Conservation (phyloP, 345 rosid species). For the Balakata baccata region DNA sequence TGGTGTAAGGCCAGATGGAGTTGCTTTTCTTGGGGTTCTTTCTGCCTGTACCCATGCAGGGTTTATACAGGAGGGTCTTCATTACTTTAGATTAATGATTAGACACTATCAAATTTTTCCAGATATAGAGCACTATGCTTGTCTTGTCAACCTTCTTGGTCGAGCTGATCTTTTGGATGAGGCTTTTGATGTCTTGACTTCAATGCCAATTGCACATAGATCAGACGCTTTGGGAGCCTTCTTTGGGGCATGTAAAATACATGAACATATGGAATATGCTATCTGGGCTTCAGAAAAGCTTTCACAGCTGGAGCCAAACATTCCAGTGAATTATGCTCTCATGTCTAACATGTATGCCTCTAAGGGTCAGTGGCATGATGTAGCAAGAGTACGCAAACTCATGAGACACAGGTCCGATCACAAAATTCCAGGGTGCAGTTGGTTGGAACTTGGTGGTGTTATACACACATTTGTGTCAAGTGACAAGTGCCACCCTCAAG, state of each 20-base stretch:
- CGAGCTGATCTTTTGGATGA: conserved; percentile 61
- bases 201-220: conserved; percentile 37
- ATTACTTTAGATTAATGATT: conserved; percentile 54
- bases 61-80: conserved; percentile 53
- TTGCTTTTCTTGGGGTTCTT: conserved; percentile 54
- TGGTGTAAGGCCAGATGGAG: conserved; percentile 53
- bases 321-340: conserved; percentile 56
- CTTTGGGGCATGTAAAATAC: conserved; percentile 56
- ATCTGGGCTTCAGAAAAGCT: conserved; percentile 57
- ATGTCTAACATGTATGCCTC: conserved; percentile 55
- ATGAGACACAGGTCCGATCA: conserved; percentile 45
- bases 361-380: conserved; percentile 61
- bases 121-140: conserved; percentile 57
- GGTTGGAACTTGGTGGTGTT: conserved; percentile 36
- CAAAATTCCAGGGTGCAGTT: conserved; percentile 64
- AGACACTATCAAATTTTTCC: conserved; percentile 41
- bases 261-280: conserved; percentile 40
- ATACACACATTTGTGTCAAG: conserved; percentile 25
- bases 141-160: conserved; percentile 64
- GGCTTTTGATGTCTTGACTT: conserved; percentile 47
- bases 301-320: conserved; percentile 46
- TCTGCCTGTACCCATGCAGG: conserved; percentile 76
- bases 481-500: conserved; percentile 31
- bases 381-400: conserved; percentile 39
- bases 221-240: conserved; percentile 55